Percentiles rank a stretch among this genome's conserved stretches.
phyloP scores from a whole-genome alignment of 2,329 filamentous ascomycete species.

The Laburnicola sp. region DNA sequence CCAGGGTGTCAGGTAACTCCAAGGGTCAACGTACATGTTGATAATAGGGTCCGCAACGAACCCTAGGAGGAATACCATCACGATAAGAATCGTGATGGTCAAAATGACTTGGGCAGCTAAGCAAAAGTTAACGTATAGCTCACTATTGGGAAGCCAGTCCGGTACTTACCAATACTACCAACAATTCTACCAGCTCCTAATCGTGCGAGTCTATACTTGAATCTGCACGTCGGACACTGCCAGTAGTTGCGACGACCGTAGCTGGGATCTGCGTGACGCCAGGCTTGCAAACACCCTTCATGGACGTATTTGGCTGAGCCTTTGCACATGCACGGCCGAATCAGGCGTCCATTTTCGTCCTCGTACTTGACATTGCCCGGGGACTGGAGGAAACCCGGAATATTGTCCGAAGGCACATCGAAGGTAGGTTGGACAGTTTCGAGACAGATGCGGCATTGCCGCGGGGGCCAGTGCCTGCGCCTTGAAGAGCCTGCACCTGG shows the following conservation, averaged over 20 bases:
- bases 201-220: slow-evolving; percentile 77
- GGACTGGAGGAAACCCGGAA: slow-evolving; percentile 61
- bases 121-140: slow-evolving; percentile 16
- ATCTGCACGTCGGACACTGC: slow-evolving; percentile 85
- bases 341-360: slow-evolving; percentile 74
- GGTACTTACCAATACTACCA: slow-evolving; percentile 49
- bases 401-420: slow-evolving; percentile 55
- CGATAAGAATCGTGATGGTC: slow-evolving; percentile 71
- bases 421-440: slow-evolving; percentile 69
- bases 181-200: slow-evolving; percentile 72
- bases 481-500: slow-evolving; percentile 19
- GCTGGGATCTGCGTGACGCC: slow-evolving; percentile 74
- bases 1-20: slow-evolving; percentile 46
- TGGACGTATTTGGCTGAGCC: slow-evolving; percentile 93
- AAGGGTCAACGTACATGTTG: slow-evolving; percentile 81
- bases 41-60: slow-evolving; percentile 93
- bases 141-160: background rate
- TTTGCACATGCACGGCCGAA: slow-evolving; percentile 91
- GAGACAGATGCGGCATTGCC: slow-evolving; percentile 87
- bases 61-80: slow-evolving; percentile 78
- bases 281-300: slow-evolving; percentile 81
- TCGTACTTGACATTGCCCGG: slow-evolving; percentile 67
- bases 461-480: slow-evolving; percentile 63
- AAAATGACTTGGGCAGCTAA: slow-evolving; percentile 65
- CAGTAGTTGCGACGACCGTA: slow-evolving; percentile 72